Conservation (phyloP, 441 rosid species). For the Omphalea diandra region DNA sequence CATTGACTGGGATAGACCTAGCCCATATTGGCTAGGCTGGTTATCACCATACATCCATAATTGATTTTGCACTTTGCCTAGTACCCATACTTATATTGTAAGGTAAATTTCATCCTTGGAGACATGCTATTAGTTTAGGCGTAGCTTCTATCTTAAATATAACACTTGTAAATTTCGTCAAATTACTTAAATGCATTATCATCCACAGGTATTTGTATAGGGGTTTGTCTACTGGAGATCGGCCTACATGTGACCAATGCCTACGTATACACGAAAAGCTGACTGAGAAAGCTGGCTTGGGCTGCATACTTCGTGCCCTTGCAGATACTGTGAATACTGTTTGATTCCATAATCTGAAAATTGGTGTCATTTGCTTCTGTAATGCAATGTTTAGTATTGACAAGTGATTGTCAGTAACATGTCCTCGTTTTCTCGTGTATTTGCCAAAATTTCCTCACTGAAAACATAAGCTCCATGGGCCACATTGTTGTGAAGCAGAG, state of each 20-base stretch:
- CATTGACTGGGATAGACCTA: too few relatives aligned
- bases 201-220: conserved; percentile 71
- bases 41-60: not conserved
- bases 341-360: conserved; percentile 23
- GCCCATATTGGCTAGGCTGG: too few relatives aligned
- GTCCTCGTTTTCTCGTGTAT: not conserved
- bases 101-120: not conserved
- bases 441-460: too few relatives aligned
- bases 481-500: too few relatives aligned
- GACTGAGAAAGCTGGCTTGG: conserved; percentile 84
- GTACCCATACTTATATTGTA: not conserved
- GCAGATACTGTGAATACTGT: conserved; percentile 72
- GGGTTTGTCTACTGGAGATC: conserved; percentile 91
- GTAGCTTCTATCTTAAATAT: too few relatives aligned
- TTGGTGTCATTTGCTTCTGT: not conserved
- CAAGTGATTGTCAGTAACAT: not conserved
- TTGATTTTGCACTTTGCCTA: not conserved
- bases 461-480: too few relatives aligned
- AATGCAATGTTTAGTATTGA: not conserved
- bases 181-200: not conserved
- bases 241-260: conserved; percentile 93
- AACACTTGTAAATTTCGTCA: not conserved
- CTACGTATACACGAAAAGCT: conserved; percentile 81
- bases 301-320: conserved; percentile 80
- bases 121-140: not conserved